Conservation (phyloP, 179 eudicot species). For the Amaranthus tricolor region DNA sequence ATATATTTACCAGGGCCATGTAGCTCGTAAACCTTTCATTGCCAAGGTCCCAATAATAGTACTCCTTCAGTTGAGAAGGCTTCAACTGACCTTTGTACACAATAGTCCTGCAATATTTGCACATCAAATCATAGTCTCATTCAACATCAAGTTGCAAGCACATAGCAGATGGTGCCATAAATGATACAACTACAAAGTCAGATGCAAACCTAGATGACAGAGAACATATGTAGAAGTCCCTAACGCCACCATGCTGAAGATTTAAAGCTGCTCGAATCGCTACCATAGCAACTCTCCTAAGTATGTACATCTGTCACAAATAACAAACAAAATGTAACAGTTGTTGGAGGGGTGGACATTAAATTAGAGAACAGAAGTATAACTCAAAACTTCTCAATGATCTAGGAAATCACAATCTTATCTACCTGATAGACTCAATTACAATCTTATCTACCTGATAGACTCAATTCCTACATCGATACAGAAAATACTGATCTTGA, state of each 20-base stretch:
- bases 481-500: not conserved
- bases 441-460: not conserved
- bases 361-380: not conserved
- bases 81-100: slow-evolving; percentile 99
- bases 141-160: not conserved
- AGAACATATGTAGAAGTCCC: slow-evolving; percentile 95
- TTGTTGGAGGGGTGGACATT: not conserved
- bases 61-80: slow-evolving; percentile 89
- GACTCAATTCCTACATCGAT: not conserved
- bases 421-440: not conserved
- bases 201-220: slow-evolving; percentile 79
- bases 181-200: not conserved
- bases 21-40: slow-evolving; percentile 99
- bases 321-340: not conserved
- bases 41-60: slow-evolving; percentile 93
- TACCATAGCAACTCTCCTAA: slow-evolving; percentile 93
- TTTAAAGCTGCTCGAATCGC: slow-evolving; percentile 95
- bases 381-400: not conserved
- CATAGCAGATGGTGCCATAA: not conserved
- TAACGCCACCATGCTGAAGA: slow-evolving; percentile 84
- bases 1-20: slow-evolving; percentile 99
- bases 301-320: slow-evolving; percentile 74
- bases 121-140: not conserved
- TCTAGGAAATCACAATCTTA: not conserved
- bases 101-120: slow-evolving; percentile 68